Evolutionary conservation across 106 monocot genomes (phyloP).

Genomic region (Dendrobium huoshanense): DNA sequence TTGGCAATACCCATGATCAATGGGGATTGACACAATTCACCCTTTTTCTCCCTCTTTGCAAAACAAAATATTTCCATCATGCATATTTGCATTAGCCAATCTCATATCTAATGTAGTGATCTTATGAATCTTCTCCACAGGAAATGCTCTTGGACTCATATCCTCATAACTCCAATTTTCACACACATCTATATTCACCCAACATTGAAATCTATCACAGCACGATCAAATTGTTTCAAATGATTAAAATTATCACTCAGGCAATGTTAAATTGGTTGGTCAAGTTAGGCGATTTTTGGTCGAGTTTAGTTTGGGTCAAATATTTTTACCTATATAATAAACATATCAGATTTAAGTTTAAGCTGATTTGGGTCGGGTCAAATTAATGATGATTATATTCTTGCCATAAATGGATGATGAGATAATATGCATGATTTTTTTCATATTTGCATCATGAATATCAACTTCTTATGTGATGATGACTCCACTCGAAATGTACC

Average conservation of each 20-base stretch:
- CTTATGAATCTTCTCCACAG: constrained; percentile 67
- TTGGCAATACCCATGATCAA: constrained; percentile 78
- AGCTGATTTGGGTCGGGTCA: too few species aligned
- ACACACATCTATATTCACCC: constrained; percentile 79
- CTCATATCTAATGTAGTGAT: constrained; percentile 69
- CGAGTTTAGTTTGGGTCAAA: too few species aligned
- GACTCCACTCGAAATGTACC: too few species aligned
- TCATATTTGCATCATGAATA: too few species aligned
- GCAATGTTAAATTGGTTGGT: constrained; percentile 9
- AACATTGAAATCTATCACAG: constrained; percentile 25
- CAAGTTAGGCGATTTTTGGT: too few species aligned
- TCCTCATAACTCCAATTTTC: constrained; percentile 60
- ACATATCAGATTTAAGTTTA: too few species aligned
- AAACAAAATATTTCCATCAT: constrained; percentile 64
- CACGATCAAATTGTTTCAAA: constrained; percentile 12
- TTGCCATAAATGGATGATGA: too few species aligned
- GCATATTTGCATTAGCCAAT: constrained; percentile 75
- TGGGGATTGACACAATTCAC: constrained; percentile 34
- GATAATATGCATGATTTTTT: too few species aligned
- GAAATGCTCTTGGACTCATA: constrained; percentile 56
- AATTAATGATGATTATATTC: too few species aligned
- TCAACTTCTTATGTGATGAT: too few species aligned
- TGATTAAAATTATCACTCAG: constrained; percentile 39
- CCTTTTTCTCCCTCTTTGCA: constrained; percentile 33
- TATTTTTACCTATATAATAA: too few species aligned